phyloP scores from a whole-genome alignment of 169 alveolate species.

The Cryptosporidium sp. region DNA sequence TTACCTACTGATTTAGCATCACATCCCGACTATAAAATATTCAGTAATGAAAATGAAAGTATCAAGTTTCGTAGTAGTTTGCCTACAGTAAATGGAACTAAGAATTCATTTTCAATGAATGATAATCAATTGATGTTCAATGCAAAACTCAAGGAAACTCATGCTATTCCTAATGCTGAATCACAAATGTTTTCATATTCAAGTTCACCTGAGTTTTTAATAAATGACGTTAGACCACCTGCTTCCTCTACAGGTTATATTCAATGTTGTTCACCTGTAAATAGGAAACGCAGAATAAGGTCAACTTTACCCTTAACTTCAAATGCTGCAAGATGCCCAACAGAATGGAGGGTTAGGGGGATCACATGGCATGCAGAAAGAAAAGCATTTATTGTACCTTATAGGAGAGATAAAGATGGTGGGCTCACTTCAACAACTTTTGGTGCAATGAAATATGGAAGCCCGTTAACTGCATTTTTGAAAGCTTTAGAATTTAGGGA shows the following conservation, averaged over 20 bases:
- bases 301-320: constrained; percentile 72
- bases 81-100: neutral
- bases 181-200: constrained; percentile 17
- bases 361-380: constrained; percentile 77
- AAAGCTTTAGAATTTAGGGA: constrained; percentile 70
- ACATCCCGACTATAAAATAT: constrained; percentile 57
- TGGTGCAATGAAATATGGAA: constrained; percentile 75
- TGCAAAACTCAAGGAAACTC: neutral
- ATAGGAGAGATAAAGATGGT: constrained; percentile 74
- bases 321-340: constrained; percentile 75
- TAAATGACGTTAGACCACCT: constrained; percentile 18
- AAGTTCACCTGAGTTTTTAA: neutral
- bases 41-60: neutral
- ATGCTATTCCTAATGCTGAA: neutral
- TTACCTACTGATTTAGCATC: constrained; percentile 72
- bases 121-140: neutral
- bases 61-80: constrained; percentile 4
- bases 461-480: constrained; percentile 72
- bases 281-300: constrained; percentile 51
- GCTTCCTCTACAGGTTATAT: constrained; percentile 18
- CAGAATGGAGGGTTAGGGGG: constrained; percentile 75
- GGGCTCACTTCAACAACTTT: constrained; percentile 73
- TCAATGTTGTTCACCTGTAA: constrained; percentile 54
- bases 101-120: constrained; percentile 1
- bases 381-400: constrained; percentile 74